Evolutionary conservation across 108 stramenopile species (phyloP), one percentile per base, ranked within the genome.

Genomic region (Fistulifera solaris): DNA sequence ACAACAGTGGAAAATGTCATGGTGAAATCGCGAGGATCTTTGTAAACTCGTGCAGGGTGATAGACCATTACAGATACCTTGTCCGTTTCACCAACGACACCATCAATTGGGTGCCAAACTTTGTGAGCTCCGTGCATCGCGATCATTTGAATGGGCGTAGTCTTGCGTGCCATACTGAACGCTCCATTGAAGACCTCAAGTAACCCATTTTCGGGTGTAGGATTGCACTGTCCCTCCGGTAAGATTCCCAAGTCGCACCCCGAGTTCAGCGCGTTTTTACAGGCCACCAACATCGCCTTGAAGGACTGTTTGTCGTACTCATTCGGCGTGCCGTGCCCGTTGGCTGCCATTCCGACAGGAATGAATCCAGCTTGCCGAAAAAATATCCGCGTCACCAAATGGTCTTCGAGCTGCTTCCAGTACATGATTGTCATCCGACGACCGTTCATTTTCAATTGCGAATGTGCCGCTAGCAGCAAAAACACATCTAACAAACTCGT

Each of bases 221-320:
- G 89, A 63, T 92, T 92, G 40, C 85, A 61, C 59, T 92, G 89
- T 31, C 89, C 89, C 60, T 92, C 89, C 0, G 89, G 89, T 28
- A 87, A 45, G 27, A 92, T 77, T 1, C 81, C 75, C 55, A 92
- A 73, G 59, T 92, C 89, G 59, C 85, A 92, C 0, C 89, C 89
- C 26, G 87, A 83, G 11, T 52, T 62, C 44, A 92, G 79, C 3
- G 83, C 83, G 40, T 66, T 61, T 44, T 87, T 80, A 39, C 73
- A 64, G 15, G 60, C 51, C 43, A 73, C 73, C 26, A 92, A 50
- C 40, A 92, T 63, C 1, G 46, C 53, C 38, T 78, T 81, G 71
- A 92, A 92, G 27, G 75, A 76, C 19, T 56, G 31, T 28, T 55
- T 58, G 47, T 87, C 74, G 62, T 92, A 92, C 55, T 83, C 72